Percentiles rank a stretch among this genome's conserved stretches.
Evolutionary conservation across 352 stramenopile genomes (phyloP).

Genomic region (Phytophthora syringae): DNA sequence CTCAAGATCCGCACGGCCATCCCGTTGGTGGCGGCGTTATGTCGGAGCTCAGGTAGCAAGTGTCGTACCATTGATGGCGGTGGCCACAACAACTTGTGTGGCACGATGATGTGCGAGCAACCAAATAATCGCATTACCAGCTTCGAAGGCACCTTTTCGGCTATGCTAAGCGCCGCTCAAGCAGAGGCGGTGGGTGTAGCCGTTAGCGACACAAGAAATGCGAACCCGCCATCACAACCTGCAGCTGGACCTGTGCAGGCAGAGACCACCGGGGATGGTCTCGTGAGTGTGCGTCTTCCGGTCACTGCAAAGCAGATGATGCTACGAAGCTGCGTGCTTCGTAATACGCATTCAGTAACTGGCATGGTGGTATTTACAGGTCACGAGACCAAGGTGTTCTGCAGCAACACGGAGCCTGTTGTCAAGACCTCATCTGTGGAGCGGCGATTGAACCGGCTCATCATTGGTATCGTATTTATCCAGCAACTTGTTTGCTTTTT

Average conservation of each 20-base stretch:
- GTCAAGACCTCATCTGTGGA: slow-evolving; percentile 86
- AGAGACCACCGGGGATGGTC: slow-evolving; percentile 40
- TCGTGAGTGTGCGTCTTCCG: slow-evolving; percentile 49
- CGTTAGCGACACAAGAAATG: slow-evolving; percentile 5
- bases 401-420: slow-evolving; percentile 77
- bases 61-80: slow-evolving; percentile 20
- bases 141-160: slow-evolving; percentile 80
- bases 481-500: slow-evolving; percentile 79
- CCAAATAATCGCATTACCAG: slow-evolving; percentile 88
- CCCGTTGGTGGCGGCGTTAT: slow-evolving; percentile 51
- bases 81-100: slow-evolving; percentile 53
- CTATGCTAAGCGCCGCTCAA: slow-evolving; percentile 44
- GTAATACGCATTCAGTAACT: slow-evolving; percentile 85
- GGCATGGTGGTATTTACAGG: slow-evolving; percentile 92
- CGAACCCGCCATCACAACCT: slow-evolving; percentile 1
- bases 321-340: slow-evolving; percentile 87
- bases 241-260: slow-evolving; percentile 31
- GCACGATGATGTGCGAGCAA: slow-evolving; percentile 72
- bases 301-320: slow-evolving; percentile 91
- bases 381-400: slow-evolving; percentile 87
- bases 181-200: slow-evolving; percentile 45
- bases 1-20: slow-evolving; percentile 85
- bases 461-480: slow-evolving; percentile 76
- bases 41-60: slow-evolving; percentile 13
- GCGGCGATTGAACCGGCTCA: slow-evolving; percentile 71